Evolutionary conservation across 306 rosid genomes (phyloP).

Genomic region (Quercus mongolica): DNA sequence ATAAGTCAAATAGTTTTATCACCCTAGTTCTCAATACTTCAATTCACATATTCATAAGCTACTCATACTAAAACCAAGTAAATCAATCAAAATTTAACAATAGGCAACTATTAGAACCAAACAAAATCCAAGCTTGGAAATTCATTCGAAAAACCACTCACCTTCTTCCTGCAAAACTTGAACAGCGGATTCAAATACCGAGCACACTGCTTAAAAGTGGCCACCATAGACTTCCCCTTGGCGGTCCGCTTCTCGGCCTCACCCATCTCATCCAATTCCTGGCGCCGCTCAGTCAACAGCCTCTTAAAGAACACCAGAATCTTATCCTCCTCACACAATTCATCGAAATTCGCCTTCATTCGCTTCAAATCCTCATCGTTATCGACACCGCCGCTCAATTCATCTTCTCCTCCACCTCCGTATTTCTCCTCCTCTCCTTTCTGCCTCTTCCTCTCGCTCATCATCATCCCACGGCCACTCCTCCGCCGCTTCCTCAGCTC

Average conservation of each 20-base stretch:
- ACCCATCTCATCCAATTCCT: conserved; percentile 81
- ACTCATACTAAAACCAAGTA: background rate
- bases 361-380: conserved; percentile 66
- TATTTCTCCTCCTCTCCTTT: conserved; percentile 76
- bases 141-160: conserved; percentile 8
- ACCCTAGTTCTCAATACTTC: background rate
- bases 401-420: conserved; percentile 73
- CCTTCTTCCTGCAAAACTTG: conserved; percentile 98
- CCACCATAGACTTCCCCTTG: conserved; percentile 92
- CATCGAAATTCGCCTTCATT: conserved; percentile 86
- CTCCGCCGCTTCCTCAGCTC: conserved; percentile 96
- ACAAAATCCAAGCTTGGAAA: background rate
- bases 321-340: conserved; percentile 81
- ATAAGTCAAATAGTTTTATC: background rate
- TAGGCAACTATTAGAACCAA: background rate
- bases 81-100: background rate
- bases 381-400: conserved; percentile 51
- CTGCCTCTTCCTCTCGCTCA: conserved; percentile 80
- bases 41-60: too few species aligned
- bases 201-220: conserved; percentile 94
- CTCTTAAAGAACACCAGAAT: conserved; percentile 85
- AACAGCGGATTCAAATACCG: conserved; percentile 88
- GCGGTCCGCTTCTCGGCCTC: conserved; percentile 82
- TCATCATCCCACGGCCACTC: conserved; percentile 47
- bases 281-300: conserved; percentile 91